Conservation (phyloP, 345 rosid genomes). For the Rubroshorea leprosula region DNA sequence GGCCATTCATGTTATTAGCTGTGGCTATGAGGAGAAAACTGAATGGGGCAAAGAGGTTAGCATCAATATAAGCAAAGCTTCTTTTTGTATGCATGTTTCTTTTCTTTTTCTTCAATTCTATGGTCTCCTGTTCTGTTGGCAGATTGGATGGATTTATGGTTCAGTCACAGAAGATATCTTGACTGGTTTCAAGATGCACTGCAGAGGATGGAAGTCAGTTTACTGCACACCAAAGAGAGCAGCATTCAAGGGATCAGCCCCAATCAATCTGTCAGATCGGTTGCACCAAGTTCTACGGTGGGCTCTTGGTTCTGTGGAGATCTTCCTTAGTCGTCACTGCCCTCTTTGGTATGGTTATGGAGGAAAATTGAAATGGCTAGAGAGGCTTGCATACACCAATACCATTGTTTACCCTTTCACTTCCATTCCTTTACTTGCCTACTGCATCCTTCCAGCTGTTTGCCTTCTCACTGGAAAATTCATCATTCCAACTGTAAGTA, state of each 20-base stretch:
- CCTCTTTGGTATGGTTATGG: conserved; percentile 94
- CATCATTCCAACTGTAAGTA: conserved; percentile 82
- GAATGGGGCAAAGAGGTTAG: conserved; percentile 99
- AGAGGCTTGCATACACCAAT: conserved; percentile 86
- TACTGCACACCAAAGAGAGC: conserved; percentile 80
- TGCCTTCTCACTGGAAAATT: conserved; percentile 96
- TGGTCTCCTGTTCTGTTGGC: conserved; percentile 16
- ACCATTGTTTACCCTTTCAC: conserved; percentile 96
- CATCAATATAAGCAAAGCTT: not conserved
- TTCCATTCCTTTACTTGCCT: conserved; percentile 89
- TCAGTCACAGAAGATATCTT: conserved; percentile 82
- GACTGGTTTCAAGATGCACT: conserved; percentile 94
- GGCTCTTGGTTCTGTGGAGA: conserved; percentile 96
- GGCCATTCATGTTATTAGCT: conserved; percentile 94
- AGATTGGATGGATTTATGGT: too few relatives aligned
- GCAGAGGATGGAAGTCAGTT: conserved; percentile 94
- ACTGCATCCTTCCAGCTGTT: conserved; percentile 87
- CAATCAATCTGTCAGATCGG: conserved; percentile 87
- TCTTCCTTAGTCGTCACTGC: conserved; percentile 90
- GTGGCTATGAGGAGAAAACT: conserved; percentile 91
- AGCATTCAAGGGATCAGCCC: conserved; percentile 94
- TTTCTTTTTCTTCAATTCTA: too few relatives aligned
- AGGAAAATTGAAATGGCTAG: conserved; percentile 83
- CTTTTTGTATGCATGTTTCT: not conserved
- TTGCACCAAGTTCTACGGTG: conserved; percentile 93